Conservation (phyloP, 768 basidiomycete species). For the Fomitopsis pulvina region DNA sequence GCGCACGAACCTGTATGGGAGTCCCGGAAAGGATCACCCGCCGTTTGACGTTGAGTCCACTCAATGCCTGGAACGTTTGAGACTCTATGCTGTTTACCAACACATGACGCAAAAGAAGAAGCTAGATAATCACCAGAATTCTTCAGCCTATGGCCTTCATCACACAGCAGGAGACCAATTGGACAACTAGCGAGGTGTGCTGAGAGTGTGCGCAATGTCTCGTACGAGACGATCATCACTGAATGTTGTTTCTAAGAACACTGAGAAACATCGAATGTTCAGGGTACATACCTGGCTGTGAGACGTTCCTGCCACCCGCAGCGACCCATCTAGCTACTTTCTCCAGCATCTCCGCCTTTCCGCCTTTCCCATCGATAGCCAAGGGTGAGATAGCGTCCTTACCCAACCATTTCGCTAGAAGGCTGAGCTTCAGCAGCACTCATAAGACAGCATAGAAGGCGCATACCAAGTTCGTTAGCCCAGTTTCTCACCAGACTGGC, state of each 20-base stretch:
- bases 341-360: constrained; percentile 71
- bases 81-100: constrained; percentile 51
- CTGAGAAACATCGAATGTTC: background rate
- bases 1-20: constrained; percentile 65
- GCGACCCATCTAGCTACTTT: constrained; percentile 87
- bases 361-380: constrained; percentile 89
- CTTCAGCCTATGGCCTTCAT: constrained; percentile 96
- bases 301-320: constrained; percentile 82
- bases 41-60: constrained; percentile 75
- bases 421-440: background rate
- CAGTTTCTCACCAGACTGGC: constrained; percentile 96
- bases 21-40: constrained; percentile 94
- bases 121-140: constrained; percentile 61
- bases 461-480: constrained; percentile 90
- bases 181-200: constrained; percentile 70
- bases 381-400: constrained; percentile 75
- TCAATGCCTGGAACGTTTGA: constrained; percentile 80
- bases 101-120: constrained; percentile 2
- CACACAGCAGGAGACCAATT: constrained; percentile 90
- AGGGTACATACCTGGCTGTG: constrained; percentile 67
- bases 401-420: constrained; percentile 90
- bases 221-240: constrained; percentile 99
- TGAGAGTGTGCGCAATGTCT: constrained; percentile 80
- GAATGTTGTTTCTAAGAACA: background rate
- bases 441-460: too few species aligned